Evolutionary conservation across 805 yeast genomes (phyloP).

Genomic region (Wickerhamiella azyma): DNA sequence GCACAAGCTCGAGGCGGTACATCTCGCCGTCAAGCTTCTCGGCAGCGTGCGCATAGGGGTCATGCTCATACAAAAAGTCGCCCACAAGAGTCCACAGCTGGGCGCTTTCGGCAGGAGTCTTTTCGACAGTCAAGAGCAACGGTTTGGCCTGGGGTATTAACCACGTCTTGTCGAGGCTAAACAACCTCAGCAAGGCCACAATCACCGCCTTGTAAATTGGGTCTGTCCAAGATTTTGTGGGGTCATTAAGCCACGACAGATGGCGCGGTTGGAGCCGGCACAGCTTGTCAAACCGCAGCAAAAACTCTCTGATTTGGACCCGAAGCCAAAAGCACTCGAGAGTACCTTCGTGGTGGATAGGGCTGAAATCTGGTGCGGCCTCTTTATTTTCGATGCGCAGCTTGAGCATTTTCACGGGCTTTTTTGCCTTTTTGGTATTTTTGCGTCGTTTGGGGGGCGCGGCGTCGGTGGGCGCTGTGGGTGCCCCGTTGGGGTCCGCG

Average conservation of each 20-base stretch:
- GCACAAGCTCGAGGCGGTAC: conserved; percentile 20
- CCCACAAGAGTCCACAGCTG: conserved; percentile 23
- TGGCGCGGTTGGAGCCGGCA: conserved; percentile 26
- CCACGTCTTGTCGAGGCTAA: conserved; percentile 24
- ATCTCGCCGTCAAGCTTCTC: conserved; percentile 18
- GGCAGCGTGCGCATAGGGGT: conserved; percentile 13
- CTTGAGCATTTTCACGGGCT: conserved; percentile 12
- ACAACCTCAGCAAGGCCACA: conserved; percentile 21
- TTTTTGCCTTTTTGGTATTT: conserved; percentile 6
- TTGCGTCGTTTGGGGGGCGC: conserved; percentile 12
- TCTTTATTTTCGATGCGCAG: conserved; percentile 12
- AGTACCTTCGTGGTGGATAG: conserved; percentile 17
- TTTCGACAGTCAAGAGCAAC: conserved; percentile 23
- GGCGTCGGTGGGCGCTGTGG: neutral
- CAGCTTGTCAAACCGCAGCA: conserved; percentile 27
- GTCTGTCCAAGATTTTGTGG: conserved; percentile 26
- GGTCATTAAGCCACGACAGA: conserved; percentile 25
- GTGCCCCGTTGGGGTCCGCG: neutral
- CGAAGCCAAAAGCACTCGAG: conserved; percentile 24
- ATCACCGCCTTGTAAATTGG: conserved; percentile 25
- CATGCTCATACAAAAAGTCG: conserved; percentile 16
- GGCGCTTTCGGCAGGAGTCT: conserved; percentile 23
- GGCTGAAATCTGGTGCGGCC: conserved; percentile 20
- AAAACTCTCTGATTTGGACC: conserved; percentile 26
- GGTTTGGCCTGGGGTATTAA: conserved; percentile 18